A percentile compares a stretch with the other conserved stretches of the same genome.
These are phyloP conservation scores for Barbatosphaeria neglecta DNA, from an alignment of 495 filamentous ascomycete species.

Conservation along the genomic window DNA sequence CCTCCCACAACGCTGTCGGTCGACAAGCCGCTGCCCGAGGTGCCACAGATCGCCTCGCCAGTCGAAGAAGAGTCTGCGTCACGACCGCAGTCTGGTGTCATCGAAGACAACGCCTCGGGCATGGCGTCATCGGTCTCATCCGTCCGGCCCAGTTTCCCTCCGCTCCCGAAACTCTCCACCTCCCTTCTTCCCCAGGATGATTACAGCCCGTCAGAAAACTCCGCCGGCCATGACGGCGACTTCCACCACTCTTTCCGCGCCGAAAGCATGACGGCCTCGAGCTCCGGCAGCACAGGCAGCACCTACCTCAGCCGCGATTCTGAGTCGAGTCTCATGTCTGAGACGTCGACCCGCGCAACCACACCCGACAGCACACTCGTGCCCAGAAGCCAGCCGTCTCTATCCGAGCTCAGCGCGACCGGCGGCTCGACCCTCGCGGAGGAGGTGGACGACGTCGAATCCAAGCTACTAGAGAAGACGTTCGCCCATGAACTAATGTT, in stretches of 20 bases:
- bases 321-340: conserved; percentile 68
- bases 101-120: conserved; percentile 18
- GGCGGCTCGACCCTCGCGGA: conserved; percentile 54
- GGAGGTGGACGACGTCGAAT: conserved; percentile 65
- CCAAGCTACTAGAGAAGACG: conserved; percentile 70
- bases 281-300: conserved; percentile 48
- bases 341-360: conserved; percentile 78
- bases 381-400: conserved; percentile 33
- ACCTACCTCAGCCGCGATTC: conserved; percentile 74
- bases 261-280: conserved; percentile 40
- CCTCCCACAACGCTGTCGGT: conserved; percentile 22
- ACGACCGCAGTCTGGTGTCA: conserved; percentile 25
- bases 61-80: conserved; percentile 17
- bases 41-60: conserved; percentile 18
- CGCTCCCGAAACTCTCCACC: conserved; percentile 38
- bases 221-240: conserved; percentile 29
- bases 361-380: conserved; percentile 56
- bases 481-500: conserved; percentile 81
- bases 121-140: conserved; percentile 28
- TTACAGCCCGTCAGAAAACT: conserved; percentile 35
- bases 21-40: conserved; percentile 33
- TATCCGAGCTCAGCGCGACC: conserved; percentile 46
- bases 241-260: conserved; percentile 33
- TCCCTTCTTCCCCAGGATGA: conserved; percentile 26
- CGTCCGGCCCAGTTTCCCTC: conserved; percentile 27